Base-by-base conservation (phyloP, 768 basidiomycete genomes). In the Trametes cinnabarina region DNA sequence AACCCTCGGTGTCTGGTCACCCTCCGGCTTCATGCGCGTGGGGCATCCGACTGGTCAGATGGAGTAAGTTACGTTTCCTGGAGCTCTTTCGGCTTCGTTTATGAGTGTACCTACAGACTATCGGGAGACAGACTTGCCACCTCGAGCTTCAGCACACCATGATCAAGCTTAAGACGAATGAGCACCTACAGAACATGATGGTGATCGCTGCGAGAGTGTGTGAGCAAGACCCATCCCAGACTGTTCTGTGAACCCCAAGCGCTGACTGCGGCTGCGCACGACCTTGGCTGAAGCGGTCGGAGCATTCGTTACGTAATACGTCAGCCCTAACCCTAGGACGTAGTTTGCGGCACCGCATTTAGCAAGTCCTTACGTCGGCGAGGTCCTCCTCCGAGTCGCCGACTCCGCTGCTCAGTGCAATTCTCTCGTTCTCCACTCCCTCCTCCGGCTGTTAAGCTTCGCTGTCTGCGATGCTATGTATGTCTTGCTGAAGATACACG, bases 41-140 rank as follows among this genome's bases (percentile, higher is more conserved):
- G 81, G 78, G 69, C 86, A 86, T 42, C 88, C 88, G 65, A 88
- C 89, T 91, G 63, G 17, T 22, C 23, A 14, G 48, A 50, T 42
- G 60, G 63, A 37, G 62, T 57, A 39, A 42, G 60, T 55, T 48
- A 17, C 37, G 43, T 37, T 47, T 42, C 22, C 53, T 34, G 40
- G 11, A 55, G 48, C 28, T 40, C 23, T 39, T 35, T 28, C 17
- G 17, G 12, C 35, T 32, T 48, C 43, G 19, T 12, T 32, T 57
- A 39, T 30, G 25, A 37, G 39, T 10, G 14, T 17, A 60, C 68
- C 51, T 51, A 76, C 75, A 72, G 19, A 73, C 58, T 43, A 75
- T 64, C 35, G 74, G 74, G 10, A 76, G 26, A 51, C 68, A 76
- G 55, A 74, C 74, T 76, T 48, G n/a, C 28, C 47, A 17, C 51